Evolutionary conservation across 306 rosid species (phyloP).

Genomic region (Dalbergia cultrata): DNA sequence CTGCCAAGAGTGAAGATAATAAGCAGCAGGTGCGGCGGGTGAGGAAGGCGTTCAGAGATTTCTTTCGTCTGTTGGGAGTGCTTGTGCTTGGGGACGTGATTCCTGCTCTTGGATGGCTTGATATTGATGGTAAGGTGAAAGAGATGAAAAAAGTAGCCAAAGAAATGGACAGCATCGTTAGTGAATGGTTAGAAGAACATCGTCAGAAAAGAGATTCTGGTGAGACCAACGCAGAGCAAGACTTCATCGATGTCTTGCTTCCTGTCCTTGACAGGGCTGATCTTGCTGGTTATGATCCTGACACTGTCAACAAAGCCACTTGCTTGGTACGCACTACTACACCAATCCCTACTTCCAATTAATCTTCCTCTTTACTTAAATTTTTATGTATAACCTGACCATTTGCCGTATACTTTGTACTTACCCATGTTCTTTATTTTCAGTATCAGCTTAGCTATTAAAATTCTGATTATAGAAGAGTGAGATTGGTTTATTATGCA

Average conservation of each 20-base stretch:
- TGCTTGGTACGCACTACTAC: conserved; percentile 42
- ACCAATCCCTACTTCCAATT: not conserved
- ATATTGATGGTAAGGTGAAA: conserved; percentile 58
- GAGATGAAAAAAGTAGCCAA: conserved; percentile 39
- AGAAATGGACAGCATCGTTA: conserved; percentile 42
- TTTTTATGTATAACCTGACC: no score
- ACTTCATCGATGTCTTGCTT: conserved; percentile 59
- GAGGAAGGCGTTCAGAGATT: conserved; percentile 32
- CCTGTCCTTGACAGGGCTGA: not conserved
- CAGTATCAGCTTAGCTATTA: not conserved
- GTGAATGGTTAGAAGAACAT: conserved; percentile 59
- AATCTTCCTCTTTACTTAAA: no score
- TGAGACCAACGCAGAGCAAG: conserved; percentile 25
- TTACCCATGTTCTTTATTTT: not conserved
- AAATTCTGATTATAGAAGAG: no score
- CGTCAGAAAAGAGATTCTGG: conserved; percentile 20
- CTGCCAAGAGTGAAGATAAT: not conserved
- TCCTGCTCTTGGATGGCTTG: conserved; percentile 56
- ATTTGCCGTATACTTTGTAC: no score
- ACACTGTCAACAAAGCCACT: conserved; percentile 61
- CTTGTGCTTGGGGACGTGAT: conserved; percentile 49
- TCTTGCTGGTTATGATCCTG: conserved; percentile 45
- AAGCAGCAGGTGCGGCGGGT: not conserved
- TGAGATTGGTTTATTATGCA: not conserved
- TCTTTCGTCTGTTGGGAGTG: conserved; percentile 39